Base-by-base conservation (phyloP, 1,284 basidiomycete species). In the Microbotryum silenes-acaulis region DNA sequence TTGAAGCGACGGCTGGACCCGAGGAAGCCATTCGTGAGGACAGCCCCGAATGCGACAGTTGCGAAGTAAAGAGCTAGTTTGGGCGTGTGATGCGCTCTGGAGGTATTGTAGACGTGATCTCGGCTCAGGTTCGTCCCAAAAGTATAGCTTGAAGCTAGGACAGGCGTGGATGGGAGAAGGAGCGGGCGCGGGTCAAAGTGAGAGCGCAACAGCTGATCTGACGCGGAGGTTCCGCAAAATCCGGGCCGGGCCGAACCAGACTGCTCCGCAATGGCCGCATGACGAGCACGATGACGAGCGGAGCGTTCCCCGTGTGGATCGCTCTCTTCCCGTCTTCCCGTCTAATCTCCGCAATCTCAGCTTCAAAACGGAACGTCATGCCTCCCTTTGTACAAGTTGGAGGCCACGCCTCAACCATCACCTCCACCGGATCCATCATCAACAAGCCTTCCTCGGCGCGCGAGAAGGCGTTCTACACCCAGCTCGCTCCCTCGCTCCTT, bases 381-480 rank as follows among this genome's bases (percentile, higher is more conserved):
- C n/a, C 29, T 27, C 75, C 79, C 1, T 78, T 84, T 54, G 73
- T 75, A 1, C 91, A 96, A 77, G 91, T 97, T 45, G 93, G 89
- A 23, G 93, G 93, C 0, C 93, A 97, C 73, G 77, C 82, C 14
- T 86, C 86, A 6, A 72, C 73, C 46, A 84, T 97, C 31, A 79
- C 85, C 63, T 88, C 88, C 68, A 87, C 85, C 10, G 83, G 83
- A 3, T 80, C 92, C 27, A 79, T 62, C 6, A 57, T 97, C 56
- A 87, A 96, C 79, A 97, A 97, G 78, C 84, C 86, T 8, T 84
- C 86, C 9, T 77, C 87, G 6, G 80, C 82, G 0, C 76, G 80
- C 51, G 93, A 97, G 73, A 80, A 87, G 53, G 79, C 80, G 23
- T 96, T 97, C 76, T 97, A 97, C 77, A 82, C 86, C 67, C 72